Evolutionary conservation across 108 stramenopile species (phyloP), one percentile per base, ranked within the genome.

Genomic region (Nannochloropsis granulata): DNA sequence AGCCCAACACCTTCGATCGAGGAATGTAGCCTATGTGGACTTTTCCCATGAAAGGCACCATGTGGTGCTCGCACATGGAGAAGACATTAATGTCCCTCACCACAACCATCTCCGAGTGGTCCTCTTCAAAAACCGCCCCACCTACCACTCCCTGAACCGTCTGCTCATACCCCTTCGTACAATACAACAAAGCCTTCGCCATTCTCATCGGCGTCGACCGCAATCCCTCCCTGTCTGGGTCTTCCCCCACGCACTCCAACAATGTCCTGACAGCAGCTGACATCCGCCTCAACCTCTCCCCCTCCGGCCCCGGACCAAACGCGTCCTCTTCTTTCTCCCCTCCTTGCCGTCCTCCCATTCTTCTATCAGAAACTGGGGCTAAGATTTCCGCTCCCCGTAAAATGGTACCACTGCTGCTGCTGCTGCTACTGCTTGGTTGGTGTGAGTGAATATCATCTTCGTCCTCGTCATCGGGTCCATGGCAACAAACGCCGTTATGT

Each of bases 1-100:
- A 84, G 42, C 91, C 92, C 46, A 92, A 45, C 19, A 93, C 85
- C 94, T 88, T 95, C 91, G 82, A 85, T 9, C 85, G 81, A 2
- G 98, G 98, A 84, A 99, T 96, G 91, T 99, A 99, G 13, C 95
- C 97, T 86, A 99, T 97, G 88, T 97, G 97, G 24, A 96, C 93
- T 25, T 93, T 91, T 25, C 98, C 98, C 12, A 92, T 91, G 87
- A 99, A 99, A 13, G 98, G 98, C 21, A 99, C 94, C 95, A 99
- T 95, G 88, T 99, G 98, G 92, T 99, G 98, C 90, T 99, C 98
- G 89, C 98, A 99, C 87, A 97, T 89, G 80, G 91, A 92, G 88
- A 95, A 93, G 78, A 99, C 94, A 82, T 96, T 96, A 88, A 99
- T 99, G 91, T 99, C 94, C 85, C 93, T 92, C 21, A 99, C 97